phyloP scores from a whole-genome alignment of 345 rosid species.

The Citrus unshiu region DNA sequence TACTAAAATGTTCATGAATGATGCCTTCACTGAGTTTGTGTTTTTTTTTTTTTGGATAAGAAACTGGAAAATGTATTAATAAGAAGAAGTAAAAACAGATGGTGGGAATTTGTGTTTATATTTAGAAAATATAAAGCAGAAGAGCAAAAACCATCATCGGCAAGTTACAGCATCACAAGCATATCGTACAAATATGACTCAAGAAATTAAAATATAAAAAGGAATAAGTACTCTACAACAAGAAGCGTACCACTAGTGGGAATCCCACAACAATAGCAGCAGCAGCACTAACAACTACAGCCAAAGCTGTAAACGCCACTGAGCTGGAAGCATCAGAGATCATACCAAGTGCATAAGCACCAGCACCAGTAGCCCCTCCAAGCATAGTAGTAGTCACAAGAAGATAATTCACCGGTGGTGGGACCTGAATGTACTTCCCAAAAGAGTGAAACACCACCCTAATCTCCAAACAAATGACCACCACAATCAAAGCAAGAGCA shows the following conservation, averaged over 20 bases:
- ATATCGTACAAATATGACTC: neutral
- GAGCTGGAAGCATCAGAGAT: conserved; percentile 82
- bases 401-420: conserved; percentile 82
- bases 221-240: neutral
- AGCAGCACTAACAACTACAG: conserved; percentile 83
- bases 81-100: too few relatives aligned
- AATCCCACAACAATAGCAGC: conserved; percentile 95
- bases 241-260: conserved; percentile 69
- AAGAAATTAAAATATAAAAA: neutral
- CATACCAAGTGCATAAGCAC: conserved; percentile 84
- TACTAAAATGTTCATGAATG: neutral
- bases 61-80: too few relatives aligned
- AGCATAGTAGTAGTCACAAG: conserved; percentile 87
- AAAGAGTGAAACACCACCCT: conserved; percentile 94
- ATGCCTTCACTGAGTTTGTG: neutral
- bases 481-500: conserved; percentile 76
- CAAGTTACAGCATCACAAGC: neutral
- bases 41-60: too few relatives aligned
- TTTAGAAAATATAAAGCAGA: too few relatives aligned
- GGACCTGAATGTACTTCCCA: conserved; percentile 94
- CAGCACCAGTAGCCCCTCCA: conserved; percentile 92
- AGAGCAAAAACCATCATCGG: neutral
- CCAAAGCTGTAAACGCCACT: conserved; percentile 64
- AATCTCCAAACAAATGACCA: conserved; percentile 86
- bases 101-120: neutral